phyloP scores from a whole-genome alignment of 2,329 filamentous ascomycete genomes.

The Epichloe uncinata region DNA sequence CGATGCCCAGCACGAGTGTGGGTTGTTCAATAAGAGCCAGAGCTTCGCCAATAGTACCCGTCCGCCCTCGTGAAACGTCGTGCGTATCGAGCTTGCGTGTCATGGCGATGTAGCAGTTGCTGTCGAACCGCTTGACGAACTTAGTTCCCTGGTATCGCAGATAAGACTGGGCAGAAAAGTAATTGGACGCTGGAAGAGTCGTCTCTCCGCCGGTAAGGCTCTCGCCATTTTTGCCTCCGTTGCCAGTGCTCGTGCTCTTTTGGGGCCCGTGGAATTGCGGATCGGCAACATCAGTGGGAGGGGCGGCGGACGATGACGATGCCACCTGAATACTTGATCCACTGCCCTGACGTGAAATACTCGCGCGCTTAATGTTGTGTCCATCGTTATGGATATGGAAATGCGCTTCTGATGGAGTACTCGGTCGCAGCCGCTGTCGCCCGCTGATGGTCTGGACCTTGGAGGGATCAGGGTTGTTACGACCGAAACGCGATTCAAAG shows the following conservation, averaged over 20 bases:
- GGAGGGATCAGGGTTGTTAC: conserved; percentile 79
- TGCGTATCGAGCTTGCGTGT: conserved; percentile 96
- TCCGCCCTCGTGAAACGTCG: conserved; percentile 72
- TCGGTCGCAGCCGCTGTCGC: conserved; percentile 41
- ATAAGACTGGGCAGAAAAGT: conserved; percentile 97
- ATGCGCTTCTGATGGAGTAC: conserved; percentile 55
- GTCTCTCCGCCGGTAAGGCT: conserved; percentile 37
- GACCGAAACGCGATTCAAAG: conserved; percentile 87
- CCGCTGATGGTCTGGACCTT: conserved; percentile 74
- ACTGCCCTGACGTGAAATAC: conserved; percentile 35
- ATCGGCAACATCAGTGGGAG: conserved; percentile 23
- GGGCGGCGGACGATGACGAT: background rate
- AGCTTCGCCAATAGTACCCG: conserved; percentile 56
- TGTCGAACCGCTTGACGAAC: conserved; percentile 93
- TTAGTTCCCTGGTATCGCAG: conserved; percentile 92
- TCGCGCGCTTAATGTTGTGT: conserved; percentile 47
- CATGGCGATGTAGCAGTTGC: conserved; percentile 98
- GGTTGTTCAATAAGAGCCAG: conserved; percentile 77
- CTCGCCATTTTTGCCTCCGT: conserved; percentile 24
- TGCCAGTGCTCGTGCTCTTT: background rate
- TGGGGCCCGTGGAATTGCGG: conserved; percentile 57
- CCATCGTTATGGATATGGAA: conserved; percentile 77
- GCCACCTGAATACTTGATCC: conserved; percentile 14
- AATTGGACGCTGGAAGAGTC: conserved; percentile 51
- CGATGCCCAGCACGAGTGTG: conserved; percentile 81